These are phyloP conservation scores for Aureobasidium sp. DNA, from an alignment of 2,329 filamentous ascomycete genomes.

Conservation along the genomic window DNA sequence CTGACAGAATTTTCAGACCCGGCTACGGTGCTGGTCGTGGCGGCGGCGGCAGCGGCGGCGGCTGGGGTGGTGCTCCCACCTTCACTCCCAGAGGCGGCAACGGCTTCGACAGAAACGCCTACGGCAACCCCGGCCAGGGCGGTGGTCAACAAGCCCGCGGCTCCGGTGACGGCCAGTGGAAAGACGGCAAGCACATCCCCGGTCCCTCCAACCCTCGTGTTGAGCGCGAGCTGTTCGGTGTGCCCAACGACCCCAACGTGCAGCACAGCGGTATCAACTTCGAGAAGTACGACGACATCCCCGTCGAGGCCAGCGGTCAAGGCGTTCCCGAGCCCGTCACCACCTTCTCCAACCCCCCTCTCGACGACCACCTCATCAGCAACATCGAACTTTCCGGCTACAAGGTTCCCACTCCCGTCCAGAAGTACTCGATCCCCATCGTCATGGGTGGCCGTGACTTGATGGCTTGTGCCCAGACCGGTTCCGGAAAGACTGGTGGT, in stretches of 20 bases:
- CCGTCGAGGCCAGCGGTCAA: slow-evolving; percentile 90
- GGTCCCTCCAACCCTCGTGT: slow-evolving; percentile 80
- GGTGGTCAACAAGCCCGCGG: slow-evolving; percentile 56
- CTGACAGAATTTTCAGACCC: slow-evolving; percentile 21
- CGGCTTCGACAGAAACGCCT: slow-evolving; percentile 55
- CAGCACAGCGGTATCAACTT: slow-evolving; percentile 99
- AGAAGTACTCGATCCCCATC: slow-evolving; percentile 99
- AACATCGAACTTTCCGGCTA: slow-evolving; percentile 95
- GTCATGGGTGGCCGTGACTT: slow-evolving; percentile 96
- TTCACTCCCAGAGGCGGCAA: slow-evolving; percentile 44
- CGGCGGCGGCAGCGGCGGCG: slow-evolving; percentile 44
- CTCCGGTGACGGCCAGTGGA: slow-evolving; percentile 93
- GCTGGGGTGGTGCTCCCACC: slow-evolving; percentile 42
- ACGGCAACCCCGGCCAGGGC: slow-evolving; percentile 48
- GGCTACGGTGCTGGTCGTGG: slow-evolving; percentile 34
- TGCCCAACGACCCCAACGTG: slow-evolving; percentile 84
- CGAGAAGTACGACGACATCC: slow-evolving; percentile 99
- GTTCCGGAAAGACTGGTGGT: slow-evolving; percentile 99
- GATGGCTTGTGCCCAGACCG: slow-evolving; percentile 99
- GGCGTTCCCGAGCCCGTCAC: slow-evolving; percentile 88
- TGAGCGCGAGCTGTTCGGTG: slow-evolving; percentile 92
- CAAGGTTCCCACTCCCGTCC: slow-evolving; percentile 91
- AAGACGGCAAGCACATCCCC: slow-evolving; percentile 90
- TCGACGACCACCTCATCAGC: slow-evolving; percentile 83
- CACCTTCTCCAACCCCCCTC: slow-evolving; percentile 84